A percentile compares a stretch with the other conserved stretches of the same genome.
phyloP scores from a whole-genome alignment of 805 yeast species.

The Candida awuae region DNA sequence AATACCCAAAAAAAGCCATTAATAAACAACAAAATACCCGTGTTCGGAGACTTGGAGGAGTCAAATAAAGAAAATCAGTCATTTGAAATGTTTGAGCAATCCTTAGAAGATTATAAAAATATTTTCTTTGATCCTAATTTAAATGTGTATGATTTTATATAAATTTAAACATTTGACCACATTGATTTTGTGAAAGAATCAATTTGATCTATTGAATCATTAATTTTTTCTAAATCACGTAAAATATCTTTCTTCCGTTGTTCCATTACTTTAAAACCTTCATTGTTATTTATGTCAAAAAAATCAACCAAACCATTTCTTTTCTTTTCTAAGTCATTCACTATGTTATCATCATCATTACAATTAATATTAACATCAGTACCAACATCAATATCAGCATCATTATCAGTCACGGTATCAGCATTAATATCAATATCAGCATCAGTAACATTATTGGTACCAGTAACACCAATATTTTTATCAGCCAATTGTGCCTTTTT shows the following conservation, averaged over 20 bases:
- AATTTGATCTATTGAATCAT: slow-evolving; percentile 39
- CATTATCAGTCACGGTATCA: not conserved
- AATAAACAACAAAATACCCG: too few species aligned
- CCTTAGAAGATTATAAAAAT: not conserved
- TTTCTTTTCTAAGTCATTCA: not conserved
- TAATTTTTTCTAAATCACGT: slow-evolving; percentile 42
- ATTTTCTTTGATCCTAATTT: not conserved
- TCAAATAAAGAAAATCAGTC: not conserved
- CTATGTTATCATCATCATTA: not conserved
- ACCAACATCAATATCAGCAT: not conserved
- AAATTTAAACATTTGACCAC: slow-evolving; percentile 29
- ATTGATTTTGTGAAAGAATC: slow-evolving; percentile 37
- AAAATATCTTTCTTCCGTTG: slow-evolving; percentile 43
- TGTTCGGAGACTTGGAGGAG: too few species aligned
- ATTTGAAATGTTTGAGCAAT: not conserved
- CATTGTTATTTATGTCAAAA: slow-evolving; percentile 29
- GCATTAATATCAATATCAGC: not conserved
- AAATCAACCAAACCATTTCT: slow-evolving; percentile 3
- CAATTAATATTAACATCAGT: not conserved
- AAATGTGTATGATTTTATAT: not conserved
- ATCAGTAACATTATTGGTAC: not conserved
- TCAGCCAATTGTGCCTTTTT: too few species aligned
- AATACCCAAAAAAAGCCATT: too few species aligned
- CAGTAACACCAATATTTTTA: not conserved
- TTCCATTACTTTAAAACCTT: slow-evolving; percentile 45